phyloP scores from a whole-genome alignment of 768 basidiomycete species.

The Boletus sp. region DNA sequence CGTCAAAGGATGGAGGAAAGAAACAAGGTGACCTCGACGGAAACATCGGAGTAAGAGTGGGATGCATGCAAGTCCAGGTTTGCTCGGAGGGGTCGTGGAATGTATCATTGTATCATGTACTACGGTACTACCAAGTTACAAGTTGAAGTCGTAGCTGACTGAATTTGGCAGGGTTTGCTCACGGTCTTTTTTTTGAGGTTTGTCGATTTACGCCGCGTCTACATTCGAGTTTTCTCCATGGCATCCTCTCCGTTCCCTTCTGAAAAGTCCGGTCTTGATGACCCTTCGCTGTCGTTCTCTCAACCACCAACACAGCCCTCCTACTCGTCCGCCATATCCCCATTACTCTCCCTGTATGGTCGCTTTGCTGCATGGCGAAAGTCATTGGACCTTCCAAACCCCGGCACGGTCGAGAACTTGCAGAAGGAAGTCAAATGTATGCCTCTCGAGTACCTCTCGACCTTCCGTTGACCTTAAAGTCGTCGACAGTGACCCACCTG shows the following conservation, averaged over 20 bases:
- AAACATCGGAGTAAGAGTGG: no score
- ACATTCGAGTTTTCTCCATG: conserved; percentile 34
- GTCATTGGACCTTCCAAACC: conserved; percentile 79
- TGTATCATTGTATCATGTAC: no score
- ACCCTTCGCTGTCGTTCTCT: conserved; percentile 36
- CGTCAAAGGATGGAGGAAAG: no score
- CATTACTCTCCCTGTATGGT: conserved; percentile 65
- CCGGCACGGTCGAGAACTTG: conserved; percentile 91
- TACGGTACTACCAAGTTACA: no score
- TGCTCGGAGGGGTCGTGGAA: no score
- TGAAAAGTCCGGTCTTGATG: conserved; percentile 43
- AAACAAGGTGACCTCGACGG: no score
- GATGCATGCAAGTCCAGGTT: no score
- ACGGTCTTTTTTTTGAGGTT: conserved; percentile 37
- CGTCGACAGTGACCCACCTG: conserved; percentile 72
- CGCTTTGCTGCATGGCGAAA: conserved; percentile 81
- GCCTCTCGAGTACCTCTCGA: conserved; percentile 21
- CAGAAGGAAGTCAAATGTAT: conserved; percentile 90
- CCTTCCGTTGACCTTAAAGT: not conserved
- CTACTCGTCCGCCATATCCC: conserved; percentile 38
- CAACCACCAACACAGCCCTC: conserved; percentile 39
- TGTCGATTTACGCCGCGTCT: conserved; percentile 24
- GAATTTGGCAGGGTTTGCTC: conserved; percentile 21
- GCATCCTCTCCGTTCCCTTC: conserved; percentile 40
- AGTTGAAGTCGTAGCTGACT: not conserved